Base-by-base conservation (phyloP, 2,329 filamentous ascomycete species). In the Zarea fungicola region DNA sequence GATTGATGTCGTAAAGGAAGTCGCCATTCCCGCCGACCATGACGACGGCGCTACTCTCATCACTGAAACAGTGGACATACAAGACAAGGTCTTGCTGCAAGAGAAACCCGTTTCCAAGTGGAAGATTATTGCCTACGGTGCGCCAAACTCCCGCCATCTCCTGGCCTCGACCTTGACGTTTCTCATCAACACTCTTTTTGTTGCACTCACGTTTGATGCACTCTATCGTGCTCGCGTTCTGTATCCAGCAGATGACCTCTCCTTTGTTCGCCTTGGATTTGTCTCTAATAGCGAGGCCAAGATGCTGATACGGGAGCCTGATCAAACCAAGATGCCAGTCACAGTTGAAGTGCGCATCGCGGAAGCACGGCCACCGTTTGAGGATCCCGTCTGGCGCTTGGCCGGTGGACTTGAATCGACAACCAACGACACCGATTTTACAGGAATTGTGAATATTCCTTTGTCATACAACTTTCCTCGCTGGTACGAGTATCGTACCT, bases 261-360 rank as follows among this genome's bases (percentile, higher is more conserved):
- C 90, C 0, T 95, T 99, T 64, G 87, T 88, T 34, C 80, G 93
- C 8, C 73, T 96, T 14, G 93, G 93, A 22, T 92, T 92, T 63
- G 85, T 97, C 23, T 95, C 90, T 5, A 79, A 87, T 16, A 80
- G 76, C 0, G 85, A 85, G 49, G 93, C 90, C 19, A 90, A 83
- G 52, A 76, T 99, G 32, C 71, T 99, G 23, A 75, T 99, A 40
- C 81, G 93, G 50, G 93, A 97, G 65, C 89, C 93, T 1, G 80
- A 95, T 56, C 74, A 80, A 44, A 64, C 77, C 28, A 82, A 86
- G 58, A 78, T 95, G 62, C 90, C 91, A 0, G 68, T 96, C n/a
- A 83, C 75, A 1, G 71, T 93, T 9, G 84, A 87, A 43, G 82
- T 83, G 48, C 75, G 78, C 47, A 66, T 78, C 58, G 77, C 78